Conservation (phyloP, 148 eudicot species). For the Spergularia marina region DNA sequence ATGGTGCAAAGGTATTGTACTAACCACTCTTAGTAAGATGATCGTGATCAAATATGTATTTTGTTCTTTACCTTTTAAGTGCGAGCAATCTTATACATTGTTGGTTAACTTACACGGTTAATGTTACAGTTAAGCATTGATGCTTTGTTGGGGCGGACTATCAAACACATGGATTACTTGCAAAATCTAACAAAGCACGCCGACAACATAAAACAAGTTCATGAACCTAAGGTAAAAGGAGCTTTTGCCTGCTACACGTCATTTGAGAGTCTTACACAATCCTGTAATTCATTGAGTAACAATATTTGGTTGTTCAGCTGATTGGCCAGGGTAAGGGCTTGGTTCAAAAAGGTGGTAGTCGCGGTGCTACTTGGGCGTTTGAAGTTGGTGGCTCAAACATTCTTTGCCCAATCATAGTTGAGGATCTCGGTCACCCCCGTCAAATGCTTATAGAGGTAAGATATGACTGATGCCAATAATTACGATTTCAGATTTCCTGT, state of each 20-base stretch:
- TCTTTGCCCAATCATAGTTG: constrained; percentile 66
- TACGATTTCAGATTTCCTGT: no score
- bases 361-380: constrained; percentile 62
- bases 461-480: background rate
- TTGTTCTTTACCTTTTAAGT: background rate
- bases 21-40: background rate
- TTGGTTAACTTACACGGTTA: constrained; percentile 9
- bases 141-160: constrained; percentile 55
- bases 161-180: constrained; percentile 76
- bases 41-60: background rate
- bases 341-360: constrained; percentile 26
- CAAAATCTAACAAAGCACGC: constrained; percentile 63
- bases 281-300: background rate
- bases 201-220: constrained; percentile 46
- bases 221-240: constrained; percentile 54
- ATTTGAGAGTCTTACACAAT: background rate
- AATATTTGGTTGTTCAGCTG: constrained; percentile 21
- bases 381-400: constrained; percentile 54
- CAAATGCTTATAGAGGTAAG: constrained; percentile 85
- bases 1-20: constrained; percentile 67
- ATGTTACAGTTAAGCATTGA: constrained; percentile 76
- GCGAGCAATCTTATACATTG: background rate
- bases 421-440: constrained; percentile 70
- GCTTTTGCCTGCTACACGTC: background rate
- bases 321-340: constrained; percentile 30